Conservation (phyloP, 495 filamentous ascomycete species). For the Elasticomyces elasticus region DNA sequence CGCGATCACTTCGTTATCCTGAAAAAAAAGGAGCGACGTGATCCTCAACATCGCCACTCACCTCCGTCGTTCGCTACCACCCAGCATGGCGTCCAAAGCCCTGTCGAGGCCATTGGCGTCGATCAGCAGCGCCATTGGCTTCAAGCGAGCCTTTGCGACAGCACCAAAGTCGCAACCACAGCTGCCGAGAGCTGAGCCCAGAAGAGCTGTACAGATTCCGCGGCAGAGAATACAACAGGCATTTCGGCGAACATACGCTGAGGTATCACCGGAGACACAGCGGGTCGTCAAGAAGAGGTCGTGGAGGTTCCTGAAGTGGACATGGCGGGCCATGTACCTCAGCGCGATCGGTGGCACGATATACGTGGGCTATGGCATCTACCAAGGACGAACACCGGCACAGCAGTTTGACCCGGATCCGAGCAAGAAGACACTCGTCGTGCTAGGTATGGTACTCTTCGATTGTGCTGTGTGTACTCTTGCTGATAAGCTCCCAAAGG, state of each 20-base stretch:
- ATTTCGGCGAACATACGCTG: slow-evolving; percentile 21
- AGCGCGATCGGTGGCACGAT: slow-evolving; percentile 55
- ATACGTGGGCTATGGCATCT: slow-evolving; percentile 71
- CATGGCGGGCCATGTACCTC: slow-evolving; percentile 70
- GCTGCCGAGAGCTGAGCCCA: background rate
- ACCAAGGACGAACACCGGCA: slow-evolving; percentile 64
- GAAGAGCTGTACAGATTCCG: background rate
- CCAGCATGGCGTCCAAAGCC: slow-evolving; percentile 19
- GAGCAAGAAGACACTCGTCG: slow-evolving; percentile 90
- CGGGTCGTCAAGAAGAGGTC: slow-evolving; percentile 29
- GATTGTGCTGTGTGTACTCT: background rate
- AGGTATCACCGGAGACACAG: slow-evolving; percentile 17
- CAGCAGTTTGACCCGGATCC: slow-evolving; percentile 76
- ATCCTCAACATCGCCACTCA: background rate
- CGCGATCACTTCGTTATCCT: background rate
- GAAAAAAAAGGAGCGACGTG: background rate
- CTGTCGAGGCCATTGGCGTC: slow-evolving; percentile 18
- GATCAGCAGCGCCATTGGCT: slow-evolving; percentile 8
- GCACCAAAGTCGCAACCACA: slow-evolving; percentile 3
- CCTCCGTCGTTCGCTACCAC: background rate
- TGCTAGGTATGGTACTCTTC: slow-evolving; percentile 57
- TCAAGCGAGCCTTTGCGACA: slow-evolving; percentile 14
- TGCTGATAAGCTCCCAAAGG: slow-evolving; percentile 39
- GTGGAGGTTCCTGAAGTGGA: slow-evolving; percentile 46
- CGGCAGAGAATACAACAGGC: slow-evolving; percentile 6